These are phyloP conservation scores for Viola odorata DNA, from an alignment of 345 rosid genomes.

Conservation along the genomic window DNA sequence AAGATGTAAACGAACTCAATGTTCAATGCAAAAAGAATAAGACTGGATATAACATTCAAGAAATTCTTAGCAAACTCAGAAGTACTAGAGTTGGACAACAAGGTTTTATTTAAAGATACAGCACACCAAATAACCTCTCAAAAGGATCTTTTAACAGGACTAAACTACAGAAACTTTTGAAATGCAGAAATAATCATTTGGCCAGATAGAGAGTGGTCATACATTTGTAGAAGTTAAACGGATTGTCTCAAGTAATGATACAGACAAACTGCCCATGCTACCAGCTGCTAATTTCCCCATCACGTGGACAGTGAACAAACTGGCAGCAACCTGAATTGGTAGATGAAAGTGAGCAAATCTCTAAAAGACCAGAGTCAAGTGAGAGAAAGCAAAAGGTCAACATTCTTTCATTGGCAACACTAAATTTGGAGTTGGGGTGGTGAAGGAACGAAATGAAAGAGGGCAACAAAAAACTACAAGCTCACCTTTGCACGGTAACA, in stretches of 20 bases:
- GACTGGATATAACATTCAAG: background rate
- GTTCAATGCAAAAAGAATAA: background rate
- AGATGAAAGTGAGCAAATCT: background rate
- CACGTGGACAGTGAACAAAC: slow-evolving; percentile 57
- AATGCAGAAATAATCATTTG: background rate
- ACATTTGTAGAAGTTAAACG: slow-evolving; percentile 43
- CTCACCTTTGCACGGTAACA: slow-evolving; percentile 47
- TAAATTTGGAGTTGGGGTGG: too few species aligned
- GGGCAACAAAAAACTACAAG: background rate
- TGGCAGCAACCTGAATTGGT: slow-evolving; percentile 59
- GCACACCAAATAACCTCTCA: too few species aligned
- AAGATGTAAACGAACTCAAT: background rate
- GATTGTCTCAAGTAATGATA: slow-evolving; percentile 58
- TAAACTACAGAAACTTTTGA: background rate
- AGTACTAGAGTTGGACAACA: too few species aligned
- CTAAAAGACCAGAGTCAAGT: background rate
- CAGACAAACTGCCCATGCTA: slow-evolving; percentile 58
- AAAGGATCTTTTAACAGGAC: background rate
- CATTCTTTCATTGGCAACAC: too few species aligned
- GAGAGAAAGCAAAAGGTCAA: background rate
- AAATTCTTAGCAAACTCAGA: background rate
- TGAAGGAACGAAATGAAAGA: background rate
- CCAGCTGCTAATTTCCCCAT: slow-evolving; percentile 59
- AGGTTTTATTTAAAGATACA: too few species aligned
- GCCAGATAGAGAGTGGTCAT: slow-evolving; percentile 16